Base-by-base conservation (phyloP, 768 basidiomycete genomes). In the Crepidotus variabilis region DNA sequence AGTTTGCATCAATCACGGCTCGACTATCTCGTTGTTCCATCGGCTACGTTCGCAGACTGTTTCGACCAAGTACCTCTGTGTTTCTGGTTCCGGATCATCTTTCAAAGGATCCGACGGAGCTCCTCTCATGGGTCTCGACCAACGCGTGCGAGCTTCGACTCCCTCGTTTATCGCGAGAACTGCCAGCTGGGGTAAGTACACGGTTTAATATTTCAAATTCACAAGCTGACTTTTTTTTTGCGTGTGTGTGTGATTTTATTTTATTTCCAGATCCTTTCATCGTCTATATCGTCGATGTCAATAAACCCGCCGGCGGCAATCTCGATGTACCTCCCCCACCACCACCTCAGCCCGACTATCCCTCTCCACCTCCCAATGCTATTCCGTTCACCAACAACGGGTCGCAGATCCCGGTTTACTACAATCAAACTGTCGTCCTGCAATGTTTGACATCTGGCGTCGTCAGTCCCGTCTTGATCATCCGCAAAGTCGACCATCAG, bases 1-100 rank as follows among this genome's bases (percentile, higher is more conserved):
- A 94, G 94, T 96, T 57, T 93, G 93, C 70, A 93, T 98, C 69
- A 89, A 90, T 67, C 95, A 98, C 73, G 96, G 96, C 22, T 92
- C 94, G 6, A 94, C 95, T 2, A 89, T 98, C 50, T 95, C 95
- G 1, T 73, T 97, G 48, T 98, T 96, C 81, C 95, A 98, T 68
- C 88, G 96, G n/a, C 73, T 95, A 58, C 87, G 94, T 49, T 93
- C 94, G 2, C 95, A 97, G 73, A 95, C 93, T 1, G 93, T 95
- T 20, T 94, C 93, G 14, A 98, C 96, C 16, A 92, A 95, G 65
- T 98, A 94, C 64, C 87, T 98, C 47, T 94, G 94, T 57, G 93
- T 98, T 3, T 92, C 92, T n/a, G 92, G 92, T 21, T 92, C 94
- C 9, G 87, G 90, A 9, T 89, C 93, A 5, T 92, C 90, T 0